phyloP scores from a whole-genome alignment of 495 filamentous ascomycete genomes.

The Recurvomyces mirabilis region DNA sequence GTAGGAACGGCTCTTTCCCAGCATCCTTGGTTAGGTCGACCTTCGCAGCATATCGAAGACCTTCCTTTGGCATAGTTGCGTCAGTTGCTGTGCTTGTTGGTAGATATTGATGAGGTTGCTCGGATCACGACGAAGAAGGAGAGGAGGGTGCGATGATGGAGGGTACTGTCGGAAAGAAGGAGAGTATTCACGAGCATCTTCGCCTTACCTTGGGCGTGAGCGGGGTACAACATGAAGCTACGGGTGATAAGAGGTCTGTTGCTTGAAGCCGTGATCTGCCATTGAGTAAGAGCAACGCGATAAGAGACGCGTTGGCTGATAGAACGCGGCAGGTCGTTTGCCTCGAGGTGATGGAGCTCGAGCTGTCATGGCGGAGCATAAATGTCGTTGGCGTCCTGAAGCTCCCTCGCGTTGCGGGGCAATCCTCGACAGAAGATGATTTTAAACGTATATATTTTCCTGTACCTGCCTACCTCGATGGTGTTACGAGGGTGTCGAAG shows the following conservation, averaged over 20 bases:
- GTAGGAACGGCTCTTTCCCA: conserved; percentile 58
- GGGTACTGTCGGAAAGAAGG: background rate
- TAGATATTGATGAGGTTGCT: background rate
- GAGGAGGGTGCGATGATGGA: background rate
- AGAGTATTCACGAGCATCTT: background rate
- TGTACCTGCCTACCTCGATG: too few relatives aligned
- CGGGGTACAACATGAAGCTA: too few relatives aligned
- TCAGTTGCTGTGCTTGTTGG: background rate
- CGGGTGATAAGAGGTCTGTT: too few relatives aligned
- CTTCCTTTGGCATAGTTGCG: conserved; percentile 28
- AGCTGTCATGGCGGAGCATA: too few relatives aligned
- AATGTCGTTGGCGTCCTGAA: too few relatives aligned
- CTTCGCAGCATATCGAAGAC: conserved; percentile 61
- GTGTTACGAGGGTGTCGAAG: too few relatives aligned
- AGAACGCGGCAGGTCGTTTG: too few relatives aligned
- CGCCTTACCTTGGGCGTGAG: too few relatives aligned
- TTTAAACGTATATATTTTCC: too few relatives aligned
- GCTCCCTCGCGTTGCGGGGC: background rate
- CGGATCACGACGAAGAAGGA: background rate
- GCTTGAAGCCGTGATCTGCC: too few relatives aligned
- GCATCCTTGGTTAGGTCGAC: conserved; percentile 74
- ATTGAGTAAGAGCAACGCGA: conserved; percentile 9
- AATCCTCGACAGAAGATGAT: too few relatives aligned
- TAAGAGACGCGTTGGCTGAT: background rate
- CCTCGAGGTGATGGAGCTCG: too few relatives aligned